These are phyloP conservation scores for Plasmodium knowlesi DNA, from an alignment of 169 alveolate species.

Conservation along the genomic window DNA sequence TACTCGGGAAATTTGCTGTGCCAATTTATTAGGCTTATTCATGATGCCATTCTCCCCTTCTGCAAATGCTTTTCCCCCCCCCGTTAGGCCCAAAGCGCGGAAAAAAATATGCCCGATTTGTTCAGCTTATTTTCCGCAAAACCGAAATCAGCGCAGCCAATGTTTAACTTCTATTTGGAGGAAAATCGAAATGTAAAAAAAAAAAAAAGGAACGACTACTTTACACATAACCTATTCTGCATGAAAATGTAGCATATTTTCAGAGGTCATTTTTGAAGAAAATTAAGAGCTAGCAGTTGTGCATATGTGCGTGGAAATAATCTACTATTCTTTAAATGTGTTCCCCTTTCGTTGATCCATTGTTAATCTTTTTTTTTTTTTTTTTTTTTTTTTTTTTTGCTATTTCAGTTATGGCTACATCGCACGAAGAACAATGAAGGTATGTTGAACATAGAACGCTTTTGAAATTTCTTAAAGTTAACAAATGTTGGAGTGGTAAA, in stretches of 20 bases:
- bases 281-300: neutral
- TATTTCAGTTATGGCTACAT: constrained; percentile 22
- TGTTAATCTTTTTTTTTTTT: neutral
- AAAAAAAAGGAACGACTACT: neutral
- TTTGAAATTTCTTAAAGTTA: neutral
- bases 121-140: constrained; percentile 37
- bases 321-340: neutral
- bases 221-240: neutral
- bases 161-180: constrained; percentile 39
- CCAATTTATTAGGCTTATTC: neutral
- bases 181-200: constrained; percentile 45
- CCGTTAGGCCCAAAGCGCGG: constrained; percentile 12
- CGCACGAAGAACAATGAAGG: constrained; percentile 50
- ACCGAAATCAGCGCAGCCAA: constrained; percentile 10
- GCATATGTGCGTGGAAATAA: neutral
- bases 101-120: constrained; percentile 21
- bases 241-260: neutral
- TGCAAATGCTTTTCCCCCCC: neutral
- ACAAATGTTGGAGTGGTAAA: neutral
- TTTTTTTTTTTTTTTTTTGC: constrained; percentile 5
- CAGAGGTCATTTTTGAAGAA: neutral
- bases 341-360: neutral
- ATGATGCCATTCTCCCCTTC: neutral
- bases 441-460: neutral
- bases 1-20: too few species aligned